phyloP scores from a whole-genome alignment of 306 rosid species.

The Arachis stenosperma region DNA sequence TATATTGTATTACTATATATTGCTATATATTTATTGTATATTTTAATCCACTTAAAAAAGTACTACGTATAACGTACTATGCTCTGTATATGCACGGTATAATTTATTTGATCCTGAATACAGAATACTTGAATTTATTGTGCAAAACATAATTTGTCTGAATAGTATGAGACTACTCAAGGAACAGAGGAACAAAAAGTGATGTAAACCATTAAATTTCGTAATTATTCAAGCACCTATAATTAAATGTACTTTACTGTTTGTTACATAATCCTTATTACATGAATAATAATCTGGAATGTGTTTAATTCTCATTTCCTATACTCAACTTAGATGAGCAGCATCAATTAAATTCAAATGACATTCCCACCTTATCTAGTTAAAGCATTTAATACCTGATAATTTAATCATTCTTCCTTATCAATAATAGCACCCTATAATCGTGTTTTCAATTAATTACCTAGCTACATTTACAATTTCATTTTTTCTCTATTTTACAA shows the following conservation, averaged over 20 bases:
- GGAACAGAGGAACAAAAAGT: not conserved
- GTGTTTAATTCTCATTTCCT: not conserved
- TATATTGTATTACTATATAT: too few relatives aligned
- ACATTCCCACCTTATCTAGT: conserved; percentile 29
- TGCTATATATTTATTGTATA: too few relatives aligned
- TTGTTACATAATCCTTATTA: not conserved
- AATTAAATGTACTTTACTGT: not conserved
- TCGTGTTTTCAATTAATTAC: not conserved
- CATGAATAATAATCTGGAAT: not conserved
- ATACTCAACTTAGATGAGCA: conserved; percentile 33
- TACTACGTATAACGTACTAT: too few relatives aligned
- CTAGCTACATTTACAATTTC: not conserved
- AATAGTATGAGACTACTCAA: not conserved
- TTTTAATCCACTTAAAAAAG: too few relatives aligned
- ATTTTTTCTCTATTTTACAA: too few relatives aligned
- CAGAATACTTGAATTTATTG: not conserved
- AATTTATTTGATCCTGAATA: too few relatives aligned
- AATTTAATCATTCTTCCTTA: conserved; percentile 6
- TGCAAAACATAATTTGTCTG: not conserved
- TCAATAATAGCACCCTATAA: conserved; percentile 19
- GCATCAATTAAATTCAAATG: conserved; percentile 3
- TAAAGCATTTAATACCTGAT: not conserved
- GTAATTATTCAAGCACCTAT: not conserved
- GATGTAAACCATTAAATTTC: not conserved
- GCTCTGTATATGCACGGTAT: too few relatives aligned